These are phyloP conservation scores for Begonia masoniana DNA, from an alignment of 306 rosid genomes.

Conservation along the genomic window DNA sequence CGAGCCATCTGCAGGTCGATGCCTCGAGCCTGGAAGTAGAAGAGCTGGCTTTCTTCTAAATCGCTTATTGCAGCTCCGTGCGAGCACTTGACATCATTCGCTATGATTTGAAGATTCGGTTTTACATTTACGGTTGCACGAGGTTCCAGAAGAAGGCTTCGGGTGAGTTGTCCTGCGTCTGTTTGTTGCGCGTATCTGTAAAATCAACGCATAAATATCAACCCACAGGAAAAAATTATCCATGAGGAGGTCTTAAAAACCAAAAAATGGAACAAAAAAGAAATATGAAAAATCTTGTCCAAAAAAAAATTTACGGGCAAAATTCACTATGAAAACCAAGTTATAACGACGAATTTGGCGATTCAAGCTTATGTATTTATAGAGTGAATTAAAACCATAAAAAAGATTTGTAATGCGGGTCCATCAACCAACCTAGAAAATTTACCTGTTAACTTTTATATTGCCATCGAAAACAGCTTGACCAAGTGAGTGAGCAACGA, in stretches of 20 bases:
- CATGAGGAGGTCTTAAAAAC: no score
- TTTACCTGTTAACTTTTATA: conserved; percentile 80
- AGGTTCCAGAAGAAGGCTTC: conserved; percentile 91
- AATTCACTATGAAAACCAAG: no score
- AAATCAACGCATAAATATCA: not conserved
- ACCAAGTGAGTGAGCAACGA: conserved; percentile 75
- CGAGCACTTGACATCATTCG: conserved; percentile 87
- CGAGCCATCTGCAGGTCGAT: conserved; percentile 58
- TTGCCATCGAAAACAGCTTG: conserved; percentile 95
- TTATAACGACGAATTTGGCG: no score
- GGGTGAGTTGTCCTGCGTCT: conserved; percentile 87
- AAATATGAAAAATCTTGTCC: no score
- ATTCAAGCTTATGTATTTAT: no score
- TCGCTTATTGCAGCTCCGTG: conserved; percentile 99
- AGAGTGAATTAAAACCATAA: no score
- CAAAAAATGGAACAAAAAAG: no score
- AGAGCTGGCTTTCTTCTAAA: conserved; percentile 71
- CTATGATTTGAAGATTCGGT: conserved; percentile 91
- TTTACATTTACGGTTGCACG: conserved; percentile 83
- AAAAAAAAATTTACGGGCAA: no score
- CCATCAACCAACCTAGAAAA: conserved; percentile 1
- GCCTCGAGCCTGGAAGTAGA: conserved; percentile 85
- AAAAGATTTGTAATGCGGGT: no score
- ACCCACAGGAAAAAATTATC: no score
- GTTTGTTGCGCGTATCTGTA: conserved; percentile 87